Percentiles rank a stretch among this genome's conserved stretches.
These are phyloP conservation scores for Mangifera indica DNA, from an alignment of 345 rosid genomes.

Conservation along the genomic window DNA sequence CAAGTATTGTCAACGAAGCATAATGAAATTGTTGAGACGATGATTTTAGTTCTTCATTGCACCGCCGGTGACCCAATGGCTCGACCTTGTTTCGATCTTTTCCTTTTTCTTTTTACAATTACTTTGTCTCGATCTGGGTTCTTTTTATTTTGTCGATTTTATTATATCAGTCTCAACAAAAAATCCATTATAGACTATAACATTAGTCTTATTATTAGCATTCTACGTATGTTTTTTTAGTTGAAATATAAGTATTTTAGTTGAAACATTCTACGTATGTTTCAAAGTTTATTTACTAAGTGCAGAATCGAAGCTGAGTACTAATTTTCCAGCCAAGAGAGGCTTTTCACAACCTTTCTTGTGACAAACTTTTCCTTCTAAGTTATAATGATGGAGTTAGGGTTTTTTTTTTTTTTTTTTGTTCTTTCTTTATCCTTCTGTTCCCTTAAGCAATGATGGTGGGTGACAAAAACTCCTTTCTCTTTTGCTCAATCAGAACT, in stretches of 20 bases:
- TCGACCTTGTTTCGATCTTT: slow-evolving; percentile 50
- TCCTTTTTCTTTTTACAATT: background rate
- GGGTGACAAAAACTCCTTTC: slow-evolving; percentile 29
- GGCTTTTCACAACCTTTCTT: slow-evolving; percentile 35
- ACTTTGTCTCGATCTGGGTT: background rate
- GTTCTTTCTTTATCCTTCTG: slow-evolving; percentile 12
- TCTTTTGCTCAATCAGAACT: slow-evolving; percentile 40
- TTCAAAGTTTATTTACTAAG: too few relatives aligned
- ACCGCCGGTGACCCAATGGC: slow-evolving; percentile 60
- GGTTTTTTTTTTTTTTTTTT: slow-evolving; percentile 19
- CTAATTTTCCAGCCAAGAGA: too few relatives aligned
- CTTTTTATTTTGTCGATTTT: background rate
- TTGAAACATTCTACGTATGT: too few relatives aligned
- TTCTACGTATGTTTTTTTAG: too few relatives aligned
- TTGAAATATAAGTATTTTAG: too few relatives aligned
- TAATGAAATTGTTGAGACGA: slow-evolving; percentile 48
- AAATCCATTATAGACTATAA: background rate
- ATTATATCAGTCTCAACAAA: too few relatives aligned
- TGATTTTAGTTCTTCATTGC: slow-evolving; percentile 75
- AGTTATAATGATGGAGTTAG: slow-evolving; percentile 35
- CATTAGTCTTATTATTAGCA: too few relatives aligned
- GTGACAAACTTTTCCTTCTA: slow-evolving; percentile 36
- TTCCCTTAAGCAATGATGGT: slow-evolving; percentile 38
- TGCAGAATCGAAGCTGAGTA: too few relatives aligned
- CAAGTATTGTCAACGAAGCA: too few relatives aligned